Evolutionary conservation across 1,284 basidiomycete species (phyloP).

Genomic region (Marasmius fiardii): DNA sequence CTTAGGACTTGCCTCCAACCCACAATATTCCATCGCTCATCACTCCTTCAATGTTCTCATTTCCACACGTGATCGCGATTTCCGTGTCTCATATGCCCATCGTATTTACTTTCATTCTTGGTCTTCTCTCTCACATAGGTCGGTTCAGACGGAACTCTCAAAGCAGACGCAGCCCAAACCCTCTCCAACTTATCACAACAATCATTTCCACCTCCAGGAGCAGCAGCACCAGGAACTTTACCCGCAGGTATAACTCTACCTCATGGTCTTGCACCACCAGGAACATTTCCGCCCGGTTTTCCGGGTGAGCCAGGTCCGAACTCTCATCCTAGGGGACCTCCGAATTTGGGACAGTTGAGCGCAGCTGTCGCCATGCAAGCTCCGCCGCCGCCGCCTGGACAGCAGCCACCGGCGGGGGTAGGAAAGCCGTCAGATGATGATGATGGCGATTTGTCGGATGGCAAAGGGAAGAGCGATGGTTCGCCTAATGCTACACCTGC

Average conservation of each 20-base stretch:
- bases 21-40: background rate
- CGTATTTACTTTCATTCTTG: constrained; percentile 17
- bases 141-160: constrained; percentile 39
- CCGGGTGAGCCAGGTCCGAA: constrained; percentile 68
- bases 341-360: constrained; percentile 55
- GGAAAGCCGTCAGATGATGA: constrained; percentile 20
- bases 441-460: constrained; percentile 28
- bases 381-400: constrained; percentile 27
- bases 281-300: constrained; percentile 19
- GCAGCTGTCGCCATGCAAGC: constrained; percentile 33
- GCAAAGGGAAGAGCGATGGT: constrained; percentile 27
- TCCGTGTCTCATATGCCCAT: too few relatives aligned
- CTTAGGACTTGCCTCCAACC: constrained; percentile 6
- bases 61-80: constrained; percentile 23
- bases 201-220: constrained; percentile 17
- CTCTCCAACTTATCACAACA: constrained; percentile 56
- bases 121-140: constrained; percentile 25
- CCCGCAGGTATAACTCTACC: constrained; percentile 17
- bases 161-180: constrained; percentile 64
- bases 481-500: constrained; percentile 16
- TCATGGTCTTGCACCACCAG: constrained; percentile 15
- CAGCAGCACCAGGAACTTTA: constrained; percentile 18
- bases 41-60: background rate
- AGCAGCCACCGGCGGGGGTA: constrained; percentile 18
- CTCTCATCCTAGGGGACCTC: constrained; percentile 68